These are phyloP conservation scores for Raphanus raphanistrum DNA, from an alignment of 345 rosid genomes.

Conservation along the genomic window DNA sequence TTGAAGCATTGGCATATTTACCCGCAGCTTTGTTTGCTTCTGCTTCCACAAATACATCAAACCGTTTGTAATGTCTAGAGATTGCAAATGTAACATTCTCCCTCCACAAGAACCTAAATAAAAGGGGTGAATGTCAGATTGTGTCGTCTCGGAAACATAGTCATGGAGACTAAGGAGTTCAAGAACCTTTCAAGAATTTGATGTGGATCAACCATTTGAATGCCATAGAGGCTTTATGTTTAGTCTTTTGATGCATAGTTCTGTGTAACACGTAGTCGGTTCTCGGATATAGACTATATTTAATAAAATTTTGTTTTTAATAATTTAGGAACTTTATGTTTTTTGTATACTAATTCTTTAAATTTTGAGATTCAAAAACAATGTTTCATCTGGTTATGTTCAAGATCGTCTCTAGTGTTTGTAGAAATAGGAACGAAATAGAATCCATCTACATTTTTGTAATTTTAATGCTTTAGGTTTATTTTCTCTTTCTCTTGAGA, in stretches of 20 bases:
- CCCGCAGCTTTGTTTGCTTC: slow-evolving; percentile 94
- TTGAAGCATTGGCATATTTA: slow-evolving; percentile 78
- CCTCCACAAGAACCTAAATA: slow-evolving; percentile 86
- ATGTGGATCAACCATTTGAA: slow-evolving; percentile 40
- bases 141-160: background rate
- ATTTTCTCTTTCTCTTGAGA: background rate
- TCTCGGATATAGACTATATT: too few species aligned
- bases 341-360: too few species aligned
- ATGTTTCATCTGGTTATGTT: background rate
- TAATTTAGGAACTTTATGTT: too few species aligned
- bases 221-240: background rate
- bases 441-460: background rate
- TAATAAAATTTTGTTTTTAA: too few species aligned
- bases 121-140: background rate
- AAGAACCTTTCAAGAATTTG: slow-evolving; percentile 83
- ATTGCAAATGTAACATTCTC: slow-evolving; percentile 76
- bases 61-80: slow-evolving; percentile 81
- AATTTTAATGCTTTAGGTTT: background rate
- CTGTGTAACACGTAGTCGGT: too few species aligned
- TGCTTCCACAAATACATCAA: slow-evolving; percentile 76
- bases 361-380: background rate
- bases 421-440: background rate
- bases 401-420: background rate
- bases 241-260: too few species aligned
- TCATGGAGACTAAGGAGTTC: background rate